These are phyloP conservation scores for Coemansia sp. DNA, from an alignment of 192 early-diverging fungal genomes.

Conservation along the genomic window DNA sequence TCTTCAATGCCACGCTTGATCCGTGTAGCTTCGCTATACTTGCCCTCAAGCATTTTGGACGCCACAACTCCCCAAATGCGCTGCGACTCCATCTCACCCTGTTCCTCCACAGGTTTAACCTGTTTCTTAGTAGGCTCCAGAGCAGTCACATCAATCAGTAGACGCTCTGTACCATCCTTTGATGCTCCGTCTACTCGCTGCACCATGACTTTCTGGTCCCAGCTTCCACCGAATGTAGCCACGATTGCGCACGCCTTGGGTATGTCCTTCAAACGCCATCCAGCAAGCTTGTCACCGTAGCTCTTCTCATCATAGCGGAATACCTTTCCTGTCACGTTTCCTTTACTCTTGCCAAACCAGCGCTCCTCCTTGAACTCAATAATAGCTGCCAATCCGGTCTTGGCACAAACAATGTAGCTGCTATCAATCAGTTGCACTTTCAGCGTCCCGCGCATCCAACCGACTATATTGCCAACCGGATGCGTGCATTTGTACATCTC, in stretches of 20 bases:
- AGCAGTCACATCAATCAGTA: constrained; percentile 58
- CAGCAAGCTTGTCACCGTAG: constrained; percentile 21
- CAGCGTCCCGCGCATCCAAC: constrained; percentile 65
- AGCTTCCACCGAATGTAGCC: constrained; percentile 62
- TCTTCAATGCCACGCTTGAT: constrained; percentile 71
- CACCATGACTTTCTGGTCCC: constrained; percentile 62
- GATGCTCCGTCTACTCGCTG: constrained; percentile 12
- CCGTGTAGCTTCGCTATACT: constrained; percentile 62
- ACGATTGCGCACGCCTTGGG: constrained; percentile 54
- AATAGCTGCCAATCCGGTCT: constrained; percentile 61
- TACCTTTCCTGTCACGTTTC: constrained; percentile 67
- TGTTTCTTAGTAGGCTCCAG: constrained; percentile 54
- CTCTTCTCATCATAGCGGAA: constrained; percentile 60
- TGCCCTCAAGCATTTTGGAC: constrained; percentile 56
- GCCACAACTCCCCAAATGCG: constrained; percentile 65
- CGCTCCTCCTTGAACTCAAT: constrained; percentile 75
- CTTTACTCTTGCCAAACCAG: constrained; percentile 67
- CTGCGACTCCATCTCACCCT: constrained; percentile 63
- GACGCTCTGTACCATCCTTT: constrained; percentile 7
- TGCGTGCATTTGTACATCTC: constrained; percentile 69
- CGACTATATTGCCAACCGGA: constrained; percentile 65
- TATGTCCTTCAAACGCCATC: constrained; percentile 59
- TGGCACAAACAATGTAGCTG: constrained; percentile 62
- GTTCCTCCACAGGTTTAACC: constrained; percentile 59
- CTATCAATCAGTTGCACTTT: constrained; percentile 62